A percentile compares a stretch with the other conserved stretches of the same genome.
Evolutionary conservation across 257 asterid species (phyloP).

Genomic region (Fraxinus quadrangulata): DNA sequence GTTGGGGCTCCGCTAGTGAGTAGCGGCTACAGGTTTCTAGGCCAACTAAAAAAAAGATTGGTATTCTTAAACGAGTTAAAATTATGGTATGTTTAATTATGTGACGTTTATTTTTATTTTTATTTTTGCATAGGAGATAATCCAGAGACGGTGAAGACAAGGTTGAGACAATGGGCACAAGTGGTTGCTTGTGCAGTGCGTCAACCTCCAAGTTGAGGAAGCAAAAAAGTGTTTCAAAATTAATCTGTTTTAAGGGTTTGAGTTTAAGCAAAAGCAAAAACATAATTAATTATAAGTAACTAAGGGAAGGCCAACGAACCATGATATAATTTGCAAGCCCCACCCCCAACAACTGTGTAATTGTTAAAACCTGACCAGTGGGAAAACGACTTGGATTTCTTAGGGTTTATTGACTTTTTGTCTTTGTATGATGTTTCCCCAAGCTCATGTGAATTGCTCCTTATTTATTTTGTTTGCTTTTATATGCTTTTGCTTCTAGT

Average conservation of each 20-base stretch:
- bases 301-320: constrained; percentile 24
- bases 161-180: constrained; percentile 79
- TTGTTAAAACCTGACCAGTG: constrained; percentile 30
- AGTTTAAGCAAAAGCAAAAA: background rate
- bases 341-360: constrained; percentile 26
- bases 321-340: background rate
- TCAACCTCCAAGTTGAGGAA: constrained; percentile 42
- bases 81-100: background rate
- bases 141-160: constrained; percentile 71
- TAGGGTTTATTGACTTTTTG: background rate
- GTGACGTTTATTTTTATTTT: background rate
- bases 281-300: background rate
- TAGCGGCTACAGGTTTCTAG: no score
- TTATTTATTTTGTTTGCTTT: background rate
- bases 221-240: background rate
- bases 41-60: no score
- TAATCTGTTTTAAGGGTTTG: background rate
- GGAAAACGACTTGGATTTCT: constrained; percentile 15
- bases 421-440: background rate
- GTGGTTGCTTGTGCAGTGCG: constrained; percentile 77
- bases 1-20: no score
- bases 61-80: no score
- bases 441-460: background rate
- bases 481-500: background rate
- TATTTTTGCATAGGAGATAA: constrained; percentile 45